Evolutionary conservation across 2,329 filamentous ascomycete genomes (phyloP).

Genomic region (Simplicillium sp.): DNA sequence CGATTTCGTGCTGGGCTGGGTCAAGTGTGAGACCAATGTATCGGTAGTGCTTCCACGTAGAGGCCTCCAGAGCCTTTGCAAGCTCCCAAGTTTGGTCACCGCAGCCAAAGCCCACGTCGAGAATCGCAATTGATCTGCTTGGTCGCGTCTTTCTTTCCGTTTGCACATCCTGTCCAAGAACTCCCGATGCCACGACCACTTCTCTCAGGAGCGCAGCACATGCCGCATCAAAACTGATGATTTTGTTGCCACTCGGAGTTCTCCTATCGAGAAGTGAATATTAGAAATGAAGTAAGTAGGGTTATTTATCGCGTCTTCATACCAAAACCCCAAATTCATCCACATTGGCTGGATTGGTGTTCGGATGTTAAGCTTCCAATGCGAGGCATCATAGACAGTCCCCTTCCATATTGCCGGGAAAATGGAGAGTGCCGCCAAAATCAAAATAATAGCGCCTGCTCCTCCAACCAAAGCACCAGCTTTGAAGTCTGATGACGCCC

Average conservation of each 20-base stretch:
- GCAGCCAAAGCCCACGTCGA: conserved; percentile 50
- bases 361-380: conserved; percentile 44
- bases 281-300: conserved; percentile 1
- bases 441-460: conserved; percentile 10
- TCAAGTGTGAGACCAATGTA: conserved; percentile 47
- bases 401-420: conserved; percentile 13
- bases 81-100: conserved; percentile 46
- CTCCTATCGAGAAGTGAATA: conserved; percentile 15
- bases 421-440: conserved; percentile 22
- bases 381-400: conserved; percentile 38
- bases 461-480: conserved; percentile 1
- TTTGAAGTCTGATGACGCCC: too few species aligned
- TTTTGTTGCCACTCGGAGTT: conserved; percentile 15
- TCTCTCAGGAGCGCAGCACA: conserved; percentile 37
- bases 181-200: conserved; percentile 30
- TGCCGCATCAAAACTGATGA: conserved; percentile 32
- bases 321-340: conserved; percentile 57
- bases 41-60: conserved; percentile 18
- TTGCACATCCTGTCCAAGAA: conserved; percentile 18
- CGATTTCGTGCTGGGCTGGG: conserved; percentile 28
- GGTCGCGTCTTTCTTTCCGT: conserved; percentile 4
- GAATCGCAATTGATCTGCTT: conserved; percentile 20
- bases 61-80: conserved; percentile 15
- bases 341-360: conserved; percentile 42
- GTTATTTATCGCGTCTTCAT: conserved; percentile 15